Evolutionary conservation across 345 rosid species (phyloP), one percentile per base, ranked within the genome.

Genomic region (Dipteronia dyeriana): DNA sequence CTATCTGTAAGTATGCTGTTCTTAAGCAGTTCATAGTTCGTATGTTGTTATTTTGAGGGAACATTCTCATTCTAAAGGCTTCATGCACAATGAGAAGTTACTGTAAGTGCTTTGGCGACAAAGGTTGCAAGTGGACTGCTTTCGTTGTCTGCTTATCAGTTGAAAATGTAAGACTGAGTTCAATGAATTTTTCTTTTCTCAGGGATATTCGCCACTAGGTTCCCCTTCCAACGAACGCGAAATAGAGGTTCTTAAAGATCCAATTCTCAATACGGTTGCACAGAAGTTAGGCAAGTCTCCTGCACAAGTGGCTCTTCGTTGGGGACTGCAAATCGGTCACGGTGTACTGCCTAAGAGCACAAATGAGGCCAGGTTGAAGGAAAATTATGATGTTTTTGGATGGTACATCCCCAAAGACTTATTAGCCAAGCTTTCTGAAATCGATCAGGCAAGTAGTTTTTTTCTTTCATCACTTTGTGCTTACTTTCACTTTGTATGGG

Each of bases 271-370:
- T 7, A 66, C 5, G 66, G 82, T 78, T 43, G 89, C 89, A 12
- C 79, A 79, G 68, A 76, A 84, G 71, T 38, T 85, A 57, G 81
- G 86, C 34, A 85, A 81, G 57, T 62, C 87, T 43, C 79, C 89
- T 11, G 91, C 89, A 19, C 85, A 88, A 78, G 85, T 88, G 19
- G 85, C 85, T n/a, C 81, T 86, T 8, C 85, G 84, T 2, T 86
- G 91, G 91, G 91, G 89, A 5, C 77, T 88, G 49, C 89, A 88
- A 78, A 76, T 76, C 76, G 89, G 89, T 51, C 87, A 86, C 76
- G 82, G 86, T 51, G 84, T 88, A 0, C 67, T 88, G 10, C 87
- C 89, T 2, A 88, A 88, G 84, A 88, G 89, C 62, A 67, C 79
- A 56, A 84, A 67, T 23, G 85, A 84, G 72, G 64, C 82, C 0